phyloP scores from a whole-genome alignment of 371 early-diverging fungal genomes.

The Capillidium rhysosporum region DNA sequence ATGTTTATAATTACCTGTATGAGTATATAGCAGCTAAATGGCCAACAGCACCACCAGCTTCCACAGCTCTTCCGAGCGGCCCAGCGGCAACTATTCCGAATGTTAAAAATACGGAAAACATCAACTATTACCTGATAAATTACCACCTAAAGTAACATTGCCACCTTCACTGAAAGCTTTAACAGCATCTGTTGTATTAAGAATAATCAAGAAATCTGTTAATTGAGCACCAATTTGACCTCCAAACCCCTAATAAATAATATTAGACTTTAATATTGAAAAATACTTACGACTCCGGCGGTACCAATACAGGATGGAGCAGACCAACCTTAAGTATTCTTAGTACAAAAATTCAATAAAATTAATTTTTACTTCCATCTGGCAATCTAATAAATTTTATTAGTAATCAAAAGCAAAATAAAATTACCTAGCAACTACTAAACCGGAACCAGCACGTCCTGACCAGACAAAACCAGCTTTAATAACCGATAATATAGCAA shows the following conservation, averaged over 20 bases:
- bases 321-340: conserved; percentile 33
- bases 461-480: conserved; percentile 87
- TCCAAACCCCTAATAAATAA: conserved; percentile 46
- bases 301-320: conserved; percentile 56
- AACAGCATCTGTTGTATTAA: conserved; percentile 71
- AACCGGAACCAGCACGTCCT: conserved; percentile 76
- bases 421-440: conserved; percentile 59
- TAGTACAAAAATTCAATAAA: background rate
- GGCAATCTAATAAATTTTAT: conserved; percentile 12
- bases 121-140: conserved; percentile 35
- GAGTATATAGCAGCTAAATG: conserved; percentile 79
- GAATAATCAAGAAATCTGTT: conserved; percentile 84
- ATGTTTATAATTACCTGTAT: conserved; percentile 25
- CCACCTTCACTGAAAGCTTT: conserved; percentile 77
- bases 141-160: conserved; percentile 80
- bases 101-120: background rate
- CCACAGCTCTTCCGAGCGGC: conserved; percentile 78
- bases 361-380: conserved; percentile 15
- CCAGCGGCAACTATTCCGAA: conserved; percentile 71
- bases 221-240: conserved; percentile 90
- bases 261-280: background rate
- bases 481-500: conserved; percentile 77
- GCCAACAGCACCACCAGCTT: conserved; percentile 65
- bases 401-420: background rate
- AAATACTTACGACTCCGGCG: conserved; percentile 30